Evolutionary conservation across 23 red algal genomes (phyloP).

Genomic region (Gracilaria domingensis): DNA sequence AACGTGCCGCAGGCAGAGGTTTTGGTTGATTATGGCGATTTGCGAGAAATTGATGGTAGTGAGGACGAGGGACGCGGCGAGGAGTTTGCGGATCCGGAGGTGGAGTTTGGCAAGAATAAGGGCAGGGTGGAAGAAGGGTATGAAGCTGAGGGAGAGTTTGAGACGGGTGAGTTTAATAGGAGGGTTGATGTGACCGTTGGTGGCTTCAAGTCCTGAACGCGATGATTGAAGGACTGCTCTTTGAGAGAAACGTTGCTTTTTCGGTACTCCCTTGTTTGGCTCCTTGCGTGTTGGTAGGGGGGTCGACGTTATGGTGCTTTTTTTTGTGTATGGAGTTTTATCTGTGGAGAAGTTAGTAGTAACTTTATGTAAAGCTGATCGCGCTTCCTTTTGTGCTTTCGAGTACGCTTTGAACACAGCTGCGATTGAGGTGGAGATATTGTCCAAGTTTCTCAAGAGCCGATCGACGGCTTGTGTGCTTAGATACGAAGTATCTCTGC

Average conservation of each 20-base stretch:
- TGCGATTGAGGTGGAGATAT: no score
- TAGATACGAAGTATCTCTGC: no score
- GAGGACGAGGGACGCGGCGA: slow-evolving; percentile 12
- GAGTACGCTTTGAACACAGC: no score
- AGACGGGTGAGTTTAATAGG: not conserved
- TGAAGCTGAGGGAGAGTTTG: slow-evolving; percentile 26
- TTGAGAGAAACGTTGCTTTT: slow-evolving; percentile 9
- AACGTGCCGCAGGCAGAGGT: not conserved
- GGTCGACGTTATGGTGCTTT: not conserved
- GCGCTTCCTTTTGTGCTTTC: not conserved
- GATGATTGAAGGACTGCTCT: not conserved
- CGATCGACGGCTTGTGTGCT: no score
- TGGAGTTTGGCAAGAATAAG: slow-evolving; percentile 9
- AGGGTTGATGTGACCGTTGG: slow-evolving; percentile 19
- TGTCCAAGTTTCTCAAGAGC: no score
- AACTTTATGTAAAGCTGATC: no score
- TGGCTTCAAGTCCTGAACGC: slow-evolving; percentile 12
- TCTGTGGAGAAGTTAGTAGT: not conserved
- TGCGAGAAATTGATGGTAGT: slow-evolving; percentile 11
- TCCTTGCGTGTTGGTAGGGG: not conserved
- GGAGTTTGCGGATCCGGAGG: slow-evolving; percentile 7
- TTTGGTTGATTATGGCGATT: not conserved
- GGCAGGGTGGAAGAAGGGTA: not conserved
- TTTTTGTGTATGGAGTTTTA: not conserved
- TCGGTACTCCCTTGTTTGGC: not conserved